Base-by-base conservation (phyloP, 306 rosid genomes). In the Medicago arabica region DNA sequence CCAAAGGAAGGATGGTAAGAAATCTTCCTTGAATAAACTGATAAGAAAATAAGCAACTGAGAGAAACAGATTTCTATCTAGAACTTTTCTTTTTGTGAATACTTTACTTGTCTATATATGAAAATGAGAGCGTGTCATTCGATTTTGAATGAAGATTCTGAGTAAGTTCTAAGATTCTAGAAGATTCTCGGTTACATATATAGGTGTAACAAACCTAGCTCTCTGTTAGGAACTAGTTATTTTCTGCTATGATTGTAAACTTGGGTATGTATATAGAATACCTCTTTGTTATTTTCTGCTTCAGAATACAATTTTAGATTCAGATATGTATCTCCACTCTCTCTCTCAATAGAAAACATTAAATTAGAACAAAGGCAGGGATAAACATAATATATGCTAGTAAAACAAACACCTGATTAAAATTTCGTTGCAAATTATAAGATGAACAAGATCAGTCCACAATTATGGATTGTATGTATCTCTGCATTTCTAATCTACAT, bases 301-400 rank as follows among this genome's bases (percentile, higher is more conserved):
- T 40, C 16, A 65, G 50, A 65, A 65, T 65, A 40, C 70, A 65
- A 65, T 18, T 65, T 65, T 43, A 65, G 70, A 39, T 65, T 39
- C 36, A n/a, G 2, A 38, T 57, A 19, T 8, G 31, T 57, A 19
- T 5, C 31, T 40, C 21, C 23, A 9, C 44, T 62, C 18, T 16
- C 44, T 8, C 70, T 16, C 70, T 65, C 71, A 39, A 66, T 66
- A 39, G 69, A 80, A 61, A 75, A 82, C 44, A 44, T 71, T 47
- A 46, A 57, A 82, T 50, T 14, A 49, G 14, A 72, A 69, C 60
- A 62, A 28, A 23, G 39, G 41, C 47, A n/a, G 54, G 13, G 8
- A 21, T 34, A 73, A 46, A 76, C 67, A 69, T 23, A n/a, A 44
- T 69, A 38, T 34, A 47, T 72, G 10, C 72, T 47, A 9, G 71